Base-by-base conservation (phyloP, 306 rosid genomes). In the Cucurbita pepo region DNA sequence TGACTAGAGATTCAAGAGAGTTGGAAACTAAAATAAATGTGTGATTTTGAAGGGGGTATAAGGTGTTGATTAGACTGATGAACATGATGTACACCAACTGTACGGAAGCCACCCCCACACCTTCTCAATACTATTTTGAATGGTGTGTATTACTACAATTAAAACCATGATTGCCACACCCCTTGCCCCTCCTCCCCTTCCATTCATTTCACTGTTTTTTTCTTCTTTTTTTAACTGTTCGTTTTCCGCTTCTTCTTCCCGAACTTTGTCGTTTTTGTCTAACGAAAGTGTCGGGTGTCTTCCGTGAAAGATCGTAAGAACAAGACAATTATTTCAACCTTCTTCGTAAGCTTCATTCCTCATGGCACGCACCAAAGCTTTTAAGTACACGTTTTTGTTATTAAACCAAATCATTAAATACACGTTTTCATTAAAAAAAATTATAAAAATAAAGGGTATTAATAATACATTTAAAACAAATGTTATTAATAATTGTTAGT, bases 41-140 rank as follows among this genome's bases (percentile, higher is more conserved):
- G 47, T 30, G 7, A 21, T 30, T 78, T 56, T 50, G 56, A 59
- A 75, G 79, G 78, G 78, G 79, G 63, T 59, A 59, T 71, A 82
- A 69, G 62, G 63, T 74, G 77, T 75, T 84, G 85, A 89, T 85
- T 74, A 74, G 90, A 83, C 81, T 54, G 66, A 81, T 78, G 41
- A 85, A 76, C 78, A 63, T 77, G 75, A 64, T 80, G 75, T 51
- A 80, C 85, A 81, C 82, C 83, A 44, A 76, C 84, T 67, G 81
- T 82, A 85, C 84, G 88, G 86, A 82, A 45, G 19, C 12, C 40
- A 48, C 77, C 83, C 81, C 72, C 76, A 61, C 53, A 16, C 2
- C 19, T 15, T 36, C 16, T 15, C 10, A 6, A 72, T 30, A 51
- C 75, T 38, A 71, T 41, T 8, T 9, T 70, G 57, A 54, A 74